A percentile compares a stretch with the other conserved stretches of the same genome.
Evolutionary conservation across 2,329 filamentous ascomycete genomes (phyloP).

Genomic region (Sclerotinia minor): DNA sequence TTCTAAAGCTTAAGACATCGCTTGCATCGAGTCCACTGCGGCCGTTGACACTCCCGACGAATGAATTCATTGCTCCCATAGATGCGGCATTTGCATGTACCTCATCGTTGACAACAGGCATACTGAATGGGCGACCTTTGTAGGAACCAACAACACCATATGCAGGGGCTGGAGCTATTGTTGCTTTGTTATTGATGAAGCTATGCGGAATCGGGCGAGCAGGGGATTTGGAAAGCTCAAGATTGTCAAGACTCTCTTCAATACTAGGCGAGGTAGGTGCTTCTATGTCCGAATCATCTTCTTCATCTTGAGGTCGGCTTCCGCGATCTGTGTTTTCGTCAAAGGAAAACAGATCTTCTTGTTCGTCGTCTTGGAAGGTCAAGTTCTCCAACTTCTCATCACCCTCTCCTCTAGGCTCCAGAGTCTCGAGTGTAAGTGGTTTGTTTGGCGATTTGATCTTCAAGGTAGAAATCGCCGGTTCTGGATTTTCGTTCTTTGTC

Average conservation of each 20-base stretch:
- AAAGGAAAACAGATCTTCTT: constrained; percentile 37
- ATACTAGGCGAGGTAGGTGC: constrained; percentile 3
- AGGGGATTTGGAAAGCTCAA: constrained; percentile 26
- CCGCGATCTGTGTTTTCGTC: constrained; percentile 32
- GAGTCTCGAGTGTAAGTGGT: constrained; percentile 18
- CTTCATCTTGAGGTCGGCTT: constrained; percentile 25
- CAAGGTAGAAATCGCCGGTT: constrained; percentile 10
- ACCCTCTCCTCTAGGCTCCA: constrained; percentile 11
- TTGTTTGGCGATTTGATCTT: constrained; percentile 21
- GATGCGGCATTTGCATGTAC: constrained; percentile 51
- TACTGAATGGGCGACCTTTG: constrained; percentile 52
- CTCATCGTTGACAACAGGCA: constrained; percentile 53
- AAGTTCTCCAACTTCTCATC: constrained; percentile 24
- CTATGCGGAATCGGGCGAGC: neutral
- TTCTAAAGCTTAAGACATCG: constrained; percentile 34
- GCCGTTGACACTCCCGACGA: constrained; percentile 52
- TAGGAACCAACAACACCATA: constrained; percentile 51
- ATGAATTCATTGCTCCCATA: constrained; percentile 51
- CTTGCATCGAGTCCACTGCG: constrained; percentile 38
- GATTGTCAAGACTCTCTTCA: constrained; percentile 18
- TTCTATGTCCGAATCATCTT: constrained; percentile 23
- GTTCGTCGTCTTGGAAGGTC: constrained; percentile 32
- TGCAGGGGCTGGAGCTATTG: constrained; percentile 11
- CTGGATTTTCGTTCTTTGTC: constrained; percentile 2
- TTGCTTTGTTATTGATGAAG: constrained; percentile 11